phyloP scores from a whole-genome alignment of 164 flowering plant species.

The Kalanchoe fedtschenkoi region DNA sequence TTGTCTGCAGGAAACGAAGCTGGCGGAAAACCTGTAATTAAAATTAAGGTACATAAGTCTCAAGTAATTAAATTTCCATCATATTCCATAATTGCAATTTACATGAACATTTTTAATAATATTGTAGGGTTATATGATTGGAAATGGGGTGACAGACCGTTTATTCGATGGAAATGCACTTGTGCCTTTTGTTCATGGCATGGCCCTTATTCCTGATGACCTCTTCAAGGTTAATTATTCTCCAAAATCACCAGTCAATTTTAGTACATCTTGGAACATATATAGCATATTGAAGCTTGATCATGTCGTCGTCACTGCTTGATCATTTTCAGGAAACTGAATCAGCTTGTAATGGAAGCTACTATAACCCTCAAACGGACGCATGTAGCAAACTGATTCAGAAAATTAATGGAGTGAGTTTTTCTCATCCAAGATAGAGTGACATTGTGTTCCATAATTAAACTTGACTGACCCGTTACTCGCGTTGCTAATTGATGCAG shows the following conservation, averaged over 20 bases:
- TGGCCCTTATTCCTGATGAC: constrained; percentile 29
- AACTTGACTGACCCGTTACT: neutral
- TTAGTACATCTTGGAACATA: no score
- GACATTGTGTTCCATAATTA: neutral
- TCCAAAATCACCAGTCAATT: no score
- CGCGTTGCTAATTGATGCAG: constrained; percentile 3
- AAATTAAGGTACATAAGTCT: neutral
- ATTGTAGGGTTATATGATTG: constrained; percentile 31
- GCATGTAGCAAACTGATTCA: constrained; percentile 2
- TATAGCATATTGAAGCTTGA: no score
- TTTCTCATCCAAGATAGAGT: neutral
- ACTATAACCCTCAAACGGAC: neutral
- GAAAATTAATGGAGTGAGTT: constrained; percentile 14
- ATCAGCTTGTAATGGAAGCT: constrained; percentile 16
- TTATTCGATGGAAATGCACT: constrained; percentile 27
- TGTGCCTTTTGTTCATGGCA: constrained; percentile 32
- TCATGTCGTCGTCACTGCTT: no score
- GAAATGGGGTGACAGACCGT: constrained; percentile 27
- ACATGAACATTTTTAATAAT: neutral
- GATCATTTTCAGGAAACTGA: constrained; percentile 12
- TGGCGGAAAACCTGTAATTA: neutral
- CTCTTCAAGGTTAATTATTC: constrained; percentile 16
- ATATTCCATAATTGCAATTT: neutral
- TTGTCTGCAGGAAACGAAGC: neutral
- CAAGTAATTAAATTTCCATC: neutral